Evolutionary conservation across 2,329 filamentous ascomycete genomes (phyloP).

Genomic region (Neofusicoccum laricinum): DNA sequence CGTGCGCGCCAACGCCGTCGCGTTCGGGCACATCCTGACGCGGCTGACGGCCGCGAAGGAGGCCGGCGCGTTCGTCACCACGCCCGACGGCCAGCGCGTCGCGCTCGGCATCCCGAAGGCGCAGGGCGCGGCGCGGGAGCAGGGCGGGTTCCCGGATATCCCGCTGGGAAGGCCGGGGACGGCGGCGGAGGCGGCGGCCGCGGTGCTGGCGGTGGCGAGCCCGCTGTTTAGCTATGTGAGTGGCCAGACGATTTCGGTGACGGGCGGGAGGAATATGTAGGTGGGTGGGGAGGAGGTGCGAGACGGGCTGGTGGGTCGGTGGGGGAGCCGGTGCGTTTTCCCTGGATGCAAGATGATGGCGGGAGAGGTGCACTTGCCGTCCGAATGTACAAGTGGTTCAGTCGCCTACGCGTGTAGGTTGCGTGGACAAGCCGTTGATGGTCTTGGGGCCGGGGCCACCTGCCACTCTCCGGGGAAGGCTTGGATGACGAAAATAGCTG

Average conservation of each 20-base stretch:
- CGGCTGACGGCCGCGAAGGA: conserved; percentile 82
- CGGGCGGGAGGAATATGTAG: conserved; percentile 68
- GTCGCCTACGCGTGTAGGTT: background rate
- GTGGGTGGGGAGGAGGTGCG: background rate
- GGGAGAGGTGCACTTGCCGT: too few species aligned
- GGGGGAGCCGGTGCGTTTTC: too few species aligned
- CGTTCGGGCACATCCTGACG: conserved; percentile 79
- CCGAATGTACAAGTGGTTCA: too few species aligned
- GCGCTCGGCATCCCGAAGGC: conserved; percentile 42
- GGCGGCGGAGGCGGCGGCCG: conserved; percentile 75
- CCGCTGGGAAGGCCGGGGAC: conserved; percentile 73
- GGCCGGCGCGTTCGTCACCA: conserved; percentile 73
- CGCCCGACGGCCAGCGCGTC: conserved; percentile 63
- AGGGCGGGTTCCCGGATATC: conserved; percentile 61
- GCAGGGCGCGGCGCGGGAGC: conserved; percentile 31
- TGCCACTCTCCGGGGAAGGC: background rate
- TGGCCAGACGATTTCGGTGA: conserved; percentile 84
- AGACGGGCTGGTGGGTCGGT: too few species aligned
- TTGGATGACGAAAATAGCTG: background rate
- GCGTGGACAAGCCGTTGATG: background rate
- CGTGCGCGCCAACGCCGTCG: conserved; percentile 78
- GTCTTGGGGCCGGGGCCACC: background rate
- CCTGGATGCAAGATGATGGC: too few species aligned
- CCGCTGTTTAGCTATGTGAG: conserved; percentile 81
- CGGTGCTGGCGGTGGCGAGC: conserved; percentile 74